These are phyloP conservation scores for Ogataea corticis DNA, from an alignment of 805 yeast genomes.

Conservation along the genomic window DNA sequence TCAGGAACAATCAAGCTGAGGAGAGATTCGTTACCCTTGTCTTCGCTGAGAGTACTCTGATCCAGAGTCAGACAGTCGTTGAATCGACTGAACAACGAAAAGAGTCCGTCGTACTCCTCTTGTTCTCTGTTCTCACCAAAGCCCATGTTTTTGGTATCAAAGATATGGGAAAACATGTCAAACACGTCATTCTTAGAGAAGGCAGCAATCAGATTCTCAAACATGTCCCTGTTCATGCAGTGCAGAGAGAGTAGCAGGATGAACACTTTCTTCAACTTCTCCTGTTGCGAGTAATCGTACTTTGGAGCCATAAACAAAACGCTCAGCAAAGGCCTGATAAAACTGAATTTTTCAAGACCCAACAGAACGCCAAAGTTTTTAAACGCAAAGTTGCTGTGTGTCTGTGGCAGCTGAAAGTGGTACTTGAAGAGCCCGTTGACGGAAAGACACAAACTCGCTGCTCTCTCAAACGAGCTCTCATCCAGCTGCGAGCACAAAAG, in stretches of 20 bases:
- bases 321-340: constrained; percentile 15
- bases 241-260: constrained; percentile 24
- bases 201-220: constrained; percentile 13
- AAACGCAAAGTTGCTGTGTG: constrained; percentile 28
- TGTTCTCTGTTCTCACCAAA: constrained; percentile 1
- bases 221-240: constrained; percentile 20
- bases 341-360: constrained; percentile 7
- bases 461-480: constrained; percentile 15
- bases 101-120: constrained; percentile 11
- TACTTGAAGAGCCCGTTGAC: constrained; percentile 24
- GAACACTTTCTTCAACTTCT: constrained; percentile 24
- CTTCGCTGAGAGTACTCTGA: constrained; percentile 23
- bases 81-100: constrained; percentile 22
- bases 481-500: constrained; percentile 13
- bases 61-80: constrained; percentile 21
- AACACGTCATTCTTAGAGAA: constrained; percentile 10
- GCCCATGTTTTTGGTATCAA: constrained; percentile 4
- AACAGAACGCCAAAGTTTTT: constrained; percentile 28
- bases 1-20: constrained; percentile 12
- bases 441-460: constrained; percentile 16
- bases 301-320: constrained; percentile 16
- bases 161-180: constrained; percentile 12
- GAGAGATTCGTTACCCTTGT: constrained; percentile 11
- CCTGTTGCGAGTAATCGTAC: constrained; percentile 19
- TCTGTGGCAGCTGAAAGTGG: constrained; percentile 29